Evolutionary conservation across 75 land plant genomes (phyloP).

Genomic region (Azolla pinnata): DNA sequence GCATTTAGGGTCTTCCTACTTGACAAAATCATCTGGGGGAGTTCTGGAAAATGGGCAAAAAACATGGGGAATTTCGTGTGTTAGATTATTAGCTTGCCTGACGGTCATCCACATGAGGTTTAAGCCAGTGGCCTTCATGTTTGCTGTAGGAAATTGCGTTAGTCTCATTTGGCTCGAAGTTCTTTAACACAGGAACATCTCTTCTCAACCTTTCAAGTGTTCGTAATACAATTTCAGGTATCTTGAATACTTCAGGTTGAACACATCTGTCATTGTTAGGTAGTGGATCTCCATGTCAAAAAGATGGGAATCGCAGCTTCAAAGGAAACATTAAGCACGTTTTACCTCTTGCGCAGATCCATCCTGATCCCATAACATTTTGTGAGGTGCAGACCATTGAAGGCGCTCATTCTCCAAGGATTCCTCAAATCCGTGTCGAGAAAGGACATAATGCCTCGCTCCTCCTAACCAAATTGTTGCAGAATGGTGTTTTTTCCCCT

Average conservation of each 20-base stretch:
- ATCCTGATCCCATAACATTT: slow-evolving; percentile 9
- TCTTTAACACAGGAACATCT: not conserved
- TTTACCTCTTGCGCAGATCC: slow-evolving; percentile 10
- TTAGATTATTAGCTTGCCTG: slow-evolving; percentile 3
- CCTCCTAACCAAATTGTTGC: slow-evolving; percentile 5
- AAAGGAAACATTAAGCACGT: not conserved
- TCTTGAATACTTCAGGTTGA: slow-evolving; percentile 6
- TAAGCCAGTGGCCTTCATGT: slow-evolving; percentile 13
- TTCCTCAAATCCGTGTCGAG: slow-evolving; percentile 12
- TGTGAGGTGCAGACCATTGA: slow-evolving; percentile 7
- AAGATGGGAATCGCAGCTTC: too few relatives aligned
- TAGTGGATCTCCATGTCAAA: too few relatives aligned
- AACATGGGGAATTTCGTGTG: not conserved
- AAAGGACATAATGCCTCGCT: not conserved
- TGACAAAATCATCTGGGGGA: too few relatives aligned
- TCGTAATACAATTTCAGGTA: slow-evolving; percentile 12
- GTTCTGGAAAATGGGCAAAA: not conserved
- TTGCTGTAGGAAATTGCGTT: slow-evolving; percentile 7
- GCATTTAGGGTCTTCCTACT: too few relatives aligned
- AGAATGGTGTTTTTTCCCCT: not conserved
- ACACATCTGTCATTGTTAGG: slow-evolving; percentile 5
- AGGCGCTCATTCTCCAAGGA: slow-evolving; percentile 8
- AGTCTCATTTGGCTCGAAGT: slow-evolving; percentile 14
- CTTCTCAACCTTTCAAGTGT: slow-evolving; percentile 12
- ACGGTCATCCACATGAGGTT: slow-evolving; percentile 19